Evolutionary conservation across 164 flowering plant species (phyloP).

Genomic region (Stephania cephalantha): DNA sequence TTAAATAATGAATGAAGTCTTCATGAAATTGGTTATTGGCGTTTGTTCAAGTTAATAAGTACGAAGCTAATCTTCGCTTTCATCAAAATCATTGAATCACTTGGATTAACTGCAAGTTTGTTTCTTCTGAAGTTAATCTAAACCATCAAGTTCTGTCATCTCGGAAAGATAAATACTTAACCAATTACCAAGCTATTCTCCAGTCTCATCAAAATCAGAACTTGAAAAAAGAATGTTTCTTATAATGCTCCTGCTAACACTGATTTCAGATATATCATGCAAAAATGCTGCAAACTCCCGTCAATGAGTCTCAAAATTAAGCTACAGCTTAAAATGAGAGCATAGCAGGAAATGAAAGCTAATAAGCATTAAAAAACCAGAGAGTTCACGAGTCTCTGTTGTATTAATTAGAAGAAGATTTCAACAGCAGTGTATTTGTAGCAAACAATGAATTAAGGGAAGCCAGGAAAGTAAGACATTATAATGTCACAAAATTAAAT

Average conservation of each 20-base stretch:
- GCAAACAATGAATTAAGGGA: background rate
- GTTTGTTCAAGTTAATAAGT: background rate
- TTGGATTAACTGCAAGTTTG: background rate
- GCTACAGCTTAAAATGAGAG: background rate
- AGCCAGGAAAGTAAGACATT: background rate
- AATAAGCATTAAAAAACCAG: background rate
- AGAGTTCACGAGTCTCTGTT: too few species aligned
- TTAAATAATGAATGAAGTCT: background rate
- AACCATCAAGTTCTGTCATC: background rate
- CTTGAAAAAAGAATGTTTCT: background rate
- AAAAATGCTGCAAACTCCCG: background rate
- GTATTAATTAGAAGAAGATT: background rate
- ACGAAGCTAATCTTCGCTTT: too few species aligned
- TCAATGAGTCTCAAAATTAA: background rate
- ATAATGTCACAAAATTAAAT: background rate
- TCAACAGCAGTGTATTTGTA: background rate
- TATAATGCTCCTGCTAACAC: background rate
- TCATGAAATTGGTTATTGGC: background rate
- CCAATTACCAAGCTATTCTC: background rate
- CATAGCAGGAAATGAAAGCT: background rate
- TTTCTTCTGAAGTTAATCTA: background rate
- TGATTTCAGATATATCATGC: background rate
- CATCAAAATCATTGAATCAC: too few species aligned
- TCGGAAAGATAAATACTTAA: background rate
- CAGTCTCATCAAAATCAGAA: background rate